These are phyloP conservation scores for Neofusicoccum cordaticola DNA, from an alignment of 2,329 filamentous ascomycete genomes.

Conservation along the genomic window DNA sequence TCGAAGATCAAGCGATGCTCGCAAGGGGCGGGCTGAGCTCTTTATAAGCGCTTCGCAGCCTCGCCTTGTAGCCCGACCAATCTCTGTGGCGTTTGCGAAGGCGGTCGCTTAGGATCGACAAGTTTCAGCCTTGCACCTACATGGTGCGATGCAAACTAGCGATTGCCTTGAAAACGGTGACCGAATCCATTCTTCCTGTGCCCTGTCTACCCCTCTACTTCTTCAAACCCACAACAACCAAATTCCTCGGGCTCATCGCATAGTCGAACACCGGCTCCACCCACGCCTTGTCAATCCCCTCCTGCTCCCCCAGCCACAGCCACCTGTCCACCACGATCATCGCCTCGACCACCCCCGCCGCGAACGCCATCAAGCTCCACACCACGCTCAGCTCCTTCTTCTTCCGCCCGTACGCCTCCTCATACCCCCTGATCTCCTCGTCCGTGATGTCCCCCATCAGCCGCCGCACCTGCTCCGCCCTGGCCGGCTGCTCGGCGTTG, in stretches of 20 bases:
- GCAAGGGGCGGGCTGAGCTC: too few species aligned
- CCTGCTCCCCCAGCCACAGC: conserved; percentile 78
- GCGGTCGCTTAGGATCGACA: too few species aligned
- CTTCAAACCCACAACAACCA: conserved; percentile 92
- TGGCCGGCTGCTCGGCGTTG: conserved; percentile 47
- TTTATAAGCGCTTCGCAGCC: too few species aligned
- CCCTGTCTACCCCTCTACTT: conserved; percentile 32
- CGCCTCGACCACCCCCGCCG: conserved; percentile 82
- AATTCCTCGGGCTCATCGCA: conserved; percentile 76
- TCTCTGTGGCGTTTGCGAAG: too few species aligned
- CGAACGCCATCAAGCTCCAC: conserved; percentile 96
- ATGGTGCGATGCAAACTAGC: too few species aligned
- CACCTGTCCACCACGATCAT: conserved; percentile 88
- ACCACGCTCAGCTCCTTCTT: conserved; percentile 82
- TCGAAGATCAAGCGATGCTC: too few species aligned
- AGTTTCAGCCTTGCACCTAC: too few species aligned
- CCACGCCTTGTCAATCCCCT: conserved; percentile 71
- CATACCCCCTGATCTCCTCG: conserved; percentile 71
- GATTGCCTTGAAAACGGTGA: too few species aligned
- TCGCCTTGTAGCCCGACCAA: too few species aligned
- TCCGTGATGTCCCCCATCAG: conserved; percentile 70
- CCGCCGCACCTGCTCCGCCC: conserved; percentile 52
- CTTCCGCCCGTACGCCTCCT: conserved; percentile 58
- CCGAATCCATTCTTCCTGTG: too few species aligned
- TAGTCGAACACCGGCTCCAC: conserved; percentile 94